These are phyloP conservation scores for Megacollybia marginata DNA, from an alignment of 768 basidiomycete genomes.

Conservation along the genomic window DNA sequence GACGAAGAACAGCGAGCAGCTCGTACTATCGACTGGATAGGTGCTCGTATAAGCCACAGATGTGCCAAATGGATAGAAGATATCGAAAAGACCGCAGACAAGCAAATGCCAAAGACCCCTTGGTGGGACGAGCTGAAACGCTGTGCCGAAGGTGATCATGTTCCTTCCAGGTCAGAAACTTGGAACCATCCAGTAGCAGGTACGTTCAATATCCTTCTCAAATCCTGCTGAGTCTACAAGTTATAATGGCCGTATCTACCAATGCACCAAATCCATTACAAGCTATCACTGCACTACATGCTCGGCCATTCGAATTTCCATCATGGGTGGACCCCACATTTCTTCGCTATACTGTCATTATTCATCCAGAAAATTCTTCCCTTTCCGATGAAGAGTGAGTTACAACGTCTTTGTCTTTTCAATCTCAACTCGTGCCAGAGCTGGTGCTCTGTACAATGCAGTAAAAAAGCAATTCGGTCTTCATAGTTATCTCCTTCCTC, in stretches of 20 bases:
- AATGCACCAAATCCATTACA: constrained; percentile 77
- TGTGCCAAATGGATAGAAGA: constrained; percentile 69
- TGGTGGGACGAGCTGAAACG: constrained; percentile 86
- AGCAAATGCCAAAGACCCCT: constrained; percentile 44
- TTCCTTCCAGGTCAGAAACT: constrained; percentile 63
- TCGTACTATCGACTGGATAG: constrained; percentile 83
- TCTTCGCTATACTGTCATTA: constrained; percentile 68
- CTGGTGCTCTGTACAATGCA: constrained; percentile 73
- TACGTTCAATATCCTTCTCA: constrained; percentile 31
- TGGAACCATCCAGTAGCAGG: constrained; percentile 87
- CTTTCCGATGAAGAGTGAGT: constrained; percentile 78
- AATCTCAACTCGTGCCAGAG: constrained; percentile 32
- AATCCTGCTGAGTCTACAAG: constrained; percentile 27
- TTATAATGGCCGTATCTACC: constrained; percentile 78
- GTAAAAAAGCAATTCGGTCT: constrained; percentile 84
- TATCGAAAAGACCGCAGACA: constrained; percentile 39
- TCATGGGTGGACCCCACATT: constrained; percentile 73
- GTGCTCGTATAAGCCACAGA: constrained; percentile 56
- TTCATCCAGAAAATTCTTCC: constrained; percentile 64
- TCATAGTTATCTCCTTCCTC: constrained; percentile 62
- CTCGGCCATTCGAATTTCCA: constrained; percentile 60
- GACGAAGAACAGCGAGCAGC: constrained; percentile 74
- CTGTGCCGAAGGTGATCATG: constrained; percentile 71
- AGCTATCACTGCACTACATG: constrained; percentile 68
- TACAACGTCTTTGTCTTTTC: background rate